Base-by-base conservation (phyloP, 179 eudicot species). In the Pouteria campechiana region DNA sequence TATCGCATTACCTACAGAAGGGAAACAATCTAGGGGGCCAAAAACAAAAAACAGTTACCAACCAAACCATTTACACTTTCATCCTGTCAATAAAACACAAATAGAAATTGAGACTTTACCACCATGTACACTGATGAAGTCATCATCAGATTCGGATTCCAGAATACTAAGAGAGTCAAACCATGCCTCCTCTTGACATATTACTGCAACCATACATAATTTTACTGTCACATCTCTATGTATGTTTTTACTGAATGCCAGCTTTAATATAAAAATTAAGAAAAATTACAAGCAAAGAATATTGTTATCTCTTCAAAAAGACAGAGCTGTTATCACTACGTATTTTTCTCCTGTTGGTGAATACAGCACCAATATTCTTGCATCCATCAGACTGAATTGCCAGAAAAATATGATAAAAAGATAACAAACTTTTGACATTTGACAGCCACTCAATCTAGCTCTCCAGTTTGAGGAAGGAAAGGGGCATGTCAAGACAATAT, bases 61-160 rank as follows among this genome's bases (percentile, higher is more conserved):
- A n/a, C n/a, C n/a, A n/a, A n/a, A n/a, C n/a, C n/a, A n/a, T n/a
- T n/a, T n/a, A n/a, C n/a, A n/a, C n/a, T n/a, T n/a, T n/a, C n/a
- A n/a, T n/a, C n/a, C n/a, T n/a, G n/a, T n/a, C n/a, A 15, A 25
- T 13, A 2, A 14, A 13, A 14, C 2, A 7, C 3, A 41, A 25
- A 4, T 41, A 13, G 15, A 41, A 13, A 22, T 24, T 3, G 11
- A 17, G 10, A 37, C 12, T 43, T 32, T 57, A 85, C 95, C 95
- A 54, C 81, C 85, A 24, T 62, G 43, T 28, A 86, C 76, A 49
- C 96, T 82, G 25, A 53, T 64, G 45, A 79, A 86, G 39, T 86
- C 96, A 27, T 84, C 95, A 25, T 81, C 93, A 13, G 81, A 63
- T 23, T 85, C 95, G 3, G 93, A 82, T 19, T 74, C 96, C 21